These are phyloP conservation scores for Termitomyces sp. DNA, from an alignment of 768 basidiomycete species.

Conservation along the genomic window DNA sequence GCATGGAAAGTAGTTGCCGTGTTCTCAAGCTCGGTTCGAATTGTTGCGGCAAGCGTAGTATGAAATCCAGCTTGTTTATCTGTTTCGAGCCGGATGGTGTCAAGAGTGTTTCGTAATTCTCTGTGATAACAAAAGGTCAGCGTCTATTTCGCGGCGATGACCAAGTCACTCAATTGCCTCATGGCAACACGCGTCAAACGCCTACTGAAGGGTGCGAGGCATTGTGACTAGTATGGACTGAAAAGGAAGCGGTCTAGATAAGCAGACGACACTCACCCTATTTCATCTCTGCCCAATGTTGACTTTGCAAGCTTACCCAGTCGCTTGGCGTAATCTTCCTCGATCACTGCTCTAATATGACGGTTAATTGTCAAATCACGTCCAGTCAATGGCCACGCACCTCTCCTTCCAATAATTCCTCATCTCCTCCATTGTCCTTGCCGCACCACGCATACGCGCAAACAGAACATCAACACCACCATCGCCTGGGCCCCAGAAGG, in stretches of 20 bases:
- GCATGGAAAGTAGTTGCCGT: conserved; percentile 53
- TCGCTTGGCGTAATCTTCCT: conserved; percentile 93
- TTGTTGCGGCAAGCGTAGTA: conserved; percentile 63
- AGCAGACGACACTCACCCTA: conserved; percentile 64
- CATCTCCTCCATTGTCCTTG: conserved; percentile 85
- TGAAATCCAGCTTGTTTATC: conserved; percentile 78
- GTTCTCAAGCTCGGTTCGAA: conserved; percentile 71
- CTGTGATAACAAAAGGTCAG: conserved; percentile 31
- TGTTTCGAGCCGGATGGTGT: conserved; percentile 77
- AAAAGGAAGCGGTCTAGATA: neutral
- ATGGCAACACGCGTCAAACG: neutral
- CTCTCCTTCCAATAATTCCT: conserved; percentile 90
- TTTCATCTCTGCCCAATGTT: conserved; percentile 81
- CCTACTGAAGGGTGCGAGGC: neutral
- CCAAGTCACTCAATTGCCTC: conserved; percentile 3
- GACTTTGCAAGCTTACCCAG: conserved; percentile 73
- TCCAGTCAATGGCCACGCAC: conserved; percentile 37
- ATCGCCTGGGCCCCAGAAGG: conserved; percentile 90
- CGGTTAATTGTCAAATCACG: conserved; percentile 2
- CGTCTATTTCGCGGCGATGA: neutral
- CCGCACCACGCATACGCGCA: conserved; percentile 81
- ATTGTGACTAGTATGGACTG: neutral
- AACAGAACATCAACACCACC: conserved; percentile 88
- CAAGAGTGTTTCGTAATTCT: conserved; percentile 75
- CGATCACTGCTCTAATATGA: conserved; percentile 66